phyloP scores from a whole-genome alignment of 2,329 filamentous ascomycete species.

The Aspergillus pseudoviridinutans region DNA sequence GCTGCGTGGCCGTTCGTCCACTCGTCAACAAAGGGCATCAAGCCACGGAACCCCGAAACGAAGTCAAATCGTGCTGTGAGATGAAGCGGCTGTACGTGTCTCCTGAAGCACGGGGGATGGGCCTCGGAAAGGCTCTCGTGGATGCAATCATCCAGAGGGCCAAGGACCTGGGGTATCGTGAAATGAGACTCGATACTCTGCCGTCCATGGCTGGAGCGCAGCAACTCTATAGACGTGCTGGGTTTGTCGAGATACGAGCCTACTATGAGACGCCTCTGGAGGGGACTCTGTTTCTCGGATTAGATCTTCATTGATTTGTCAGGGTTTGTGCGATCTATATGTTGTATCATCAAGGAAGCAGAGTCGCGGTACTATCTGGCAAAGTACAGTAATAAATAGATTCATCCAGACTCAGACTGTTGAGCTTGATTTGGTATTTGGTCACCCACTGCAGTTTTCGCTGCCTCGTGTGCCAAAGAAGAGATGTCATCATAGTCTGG shows the following conservation, averaged over 20 bases:
- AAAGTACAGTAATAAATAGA: not conserved
- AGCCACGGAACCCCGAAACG: constrained; percentile 14
- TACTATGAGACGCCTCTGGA: constrained; percentile 57
- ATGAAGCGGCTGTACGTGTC: constrained; percentile 57
- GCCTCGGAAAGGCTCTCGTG: constrained; percentile 48
- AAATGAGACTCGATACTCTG: constrained; percentile 56
- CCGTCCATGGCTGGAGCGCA: constrained; percentile 50
- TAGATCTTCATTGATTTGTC: constrained; percentile 16
- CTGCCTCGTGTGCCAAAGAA: constrained; percentile 24
- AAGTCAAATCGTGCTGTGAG: constrained; percentile 39
- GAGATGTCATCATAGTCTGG: constrained; percentile 24
- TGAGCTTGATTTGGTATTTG: constrained; percentile 26
- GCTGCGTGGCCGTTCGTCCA: constrained; percentile 49
- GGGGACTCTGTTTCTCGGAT: constrained; percentile 50
- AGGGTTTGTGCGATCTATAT: not conserved
- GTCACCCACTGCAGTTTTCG: constrained; percentile 19
- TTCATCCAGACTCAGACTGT: constrained; percentile 27
- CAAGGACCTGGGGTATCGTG: constrained; percentile 45
- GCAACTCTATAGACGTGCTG: constrained; percentile 46
- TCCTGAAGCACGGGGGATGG: constrained; percentile 46
- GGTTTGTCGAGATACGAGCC: constrained; percentile 49
- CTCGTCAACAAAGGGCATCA: not conserved
- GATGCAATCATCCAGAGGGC: constrained; percentile 44
- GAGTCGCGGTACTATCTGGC: not conserved
- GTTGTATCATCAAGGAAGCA: not conserved